These are phyloP conservation scores for Fonsecaea pedrosoi DNA, from an alignment of 2,329 filamentous ascomycete genomes.

Conservation along the genomic window DNA sequence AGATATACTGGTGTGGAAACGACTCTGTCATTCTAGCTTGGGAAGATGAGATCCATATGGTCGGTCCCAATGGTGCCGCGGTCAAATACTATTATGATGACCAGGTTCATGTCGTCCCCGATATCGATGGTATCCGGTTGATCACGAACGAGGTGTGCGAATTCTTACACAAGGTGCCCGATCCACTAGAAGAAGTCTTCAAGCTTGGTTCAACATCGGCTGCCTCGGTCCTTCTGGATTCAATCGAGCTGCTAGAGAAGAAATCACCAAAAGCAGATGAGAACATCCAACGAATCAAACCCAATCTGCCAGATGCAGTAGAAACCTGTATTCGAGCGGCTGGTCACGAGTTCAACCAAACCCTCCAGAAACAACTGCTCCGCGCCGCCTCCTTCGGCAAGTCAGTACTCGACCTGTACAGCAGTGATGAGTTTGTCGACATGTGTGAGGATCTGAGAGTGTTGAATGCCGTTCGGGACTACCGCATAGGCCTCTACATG, in stretches of 20 bases:
- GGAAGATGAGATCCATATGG: slow-evolving; percentile 96
- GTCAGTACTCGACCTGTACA: slow-evolving; percentile 95
- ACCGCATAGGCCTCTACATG: slow-evolving; percentile 85
- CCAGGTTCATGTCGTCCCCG: slow-evolving; percentile 85
- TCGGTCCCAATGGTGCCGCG: slow-evolving; percentile 81
- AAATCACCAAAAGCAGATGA: slow-evolving; percentile 98
- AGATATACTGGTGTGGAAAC: slow-evolving; percentile 95
- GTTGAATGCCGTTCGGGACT: slow-evolving; percentile 89
- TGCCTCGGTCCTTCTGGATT: slow-evolving; percentile 90
- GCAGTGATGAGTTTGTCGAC: slow-evolving; percentile 97
- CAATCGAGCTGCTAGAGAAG: slow-evolving; percentile 85
- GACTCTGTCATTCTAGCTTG: slow-evolving; percentile 92
- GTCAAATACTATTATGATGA: slow-evolving; percentile 85
- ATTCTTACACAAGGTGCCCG: slow-evolving; percentile 91
- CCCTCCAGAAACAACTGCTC: slow-evolving; percentile 95
- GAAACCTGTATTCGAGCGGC: slow-evolving; percentile 93
- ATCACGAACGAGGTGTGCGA: slow-evolving; percentile 95
- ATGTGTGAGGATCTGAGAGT: slow-evolving; percentile 95
- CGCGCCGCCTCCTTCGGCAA: slow-evolving; percentile 98
- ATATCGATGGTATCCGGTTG: slow-evolving; percentile 86
- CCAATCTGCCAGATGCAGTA: slow-evolving; percentile 87
- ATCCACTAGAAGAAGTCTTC: slow-evolving; percentile 87
- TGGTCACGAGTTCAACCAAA: slow-evolving; percentile 84
- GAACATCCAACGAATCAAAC: slow-evolving; percentile 91
- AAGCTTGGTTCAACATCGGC: slow-evolving; percentile 85